Evolutionary conservation across 2,329 filamentous ascomycete genomes (phyloP).

Genomic region (Exophiala calicioides): DNA sequence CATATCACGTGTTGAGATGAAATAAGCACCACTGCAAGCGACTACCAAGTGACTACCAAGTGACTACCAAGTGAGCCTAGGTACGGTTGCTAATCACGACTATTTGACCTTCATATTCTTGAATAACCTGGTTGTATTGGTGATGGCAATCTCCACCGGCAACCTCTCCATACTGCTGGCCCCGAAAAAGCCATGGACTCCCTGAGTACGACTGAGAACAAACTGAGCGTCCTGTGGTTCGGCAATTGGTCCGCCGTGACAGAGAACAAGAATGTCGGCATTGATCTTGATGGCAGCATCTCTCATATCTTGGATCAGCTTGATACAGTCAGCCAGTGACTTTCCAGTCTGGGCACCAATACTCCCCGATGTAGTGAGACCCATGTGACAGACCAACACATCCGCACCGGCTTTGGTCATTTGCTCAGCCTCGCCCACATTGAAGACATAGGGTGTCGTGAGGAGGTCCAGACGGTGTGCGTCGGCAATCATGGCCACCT

Average conservation of each 20-base stretch:
- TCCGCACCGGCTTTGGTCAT: constrained; percentile 69
- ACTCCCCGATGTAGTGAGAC: constrained; percentile 63
- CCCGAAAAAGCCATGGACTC: constrained; percentile 71
- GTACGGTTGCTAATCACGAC: too few species aligned
- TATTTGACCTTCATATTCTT: constrained; percentile 43
- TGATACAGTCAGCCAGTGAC: constrained; percentile 64
- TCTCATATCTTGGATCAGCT: constrained; percentile 62
- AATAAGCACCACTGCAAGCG: too few species aligned
- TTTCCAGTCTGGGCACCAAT: constrained; percentile 66
- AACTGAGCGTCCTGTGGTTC: constrained; percentile 64
- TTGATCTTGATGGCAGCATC: constrained; percentile 61
- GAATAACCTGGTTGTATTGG: constrained; percentile 57
- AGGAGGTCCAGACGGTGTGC: constrained; percentile 62
- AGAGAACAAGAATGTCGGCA: constrained; percentile 63
- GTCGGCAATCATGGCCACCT: constrained; percentile 66
- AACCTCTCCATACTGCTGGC: constrained; percentile 70
- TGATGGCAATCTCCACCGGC: constrained; percentile 68
- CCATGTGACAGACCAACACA: constrained; percentile 68
- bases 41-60: too few species aligned
- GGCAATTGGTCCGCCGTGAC: constrained; percentile 70
- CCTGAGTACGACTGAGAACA: constrained; percentile 60
- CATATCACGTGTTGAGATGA: too few species aligned
- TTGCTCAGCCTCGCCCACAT: constrained; percentile 58
- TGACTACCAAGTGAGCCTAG: too few species aligned
- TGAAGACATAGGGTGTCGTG: constrained; percentile 72